Conservation (phyloP, 306 rosid species). For the Cucurbita pepo region DNA sequence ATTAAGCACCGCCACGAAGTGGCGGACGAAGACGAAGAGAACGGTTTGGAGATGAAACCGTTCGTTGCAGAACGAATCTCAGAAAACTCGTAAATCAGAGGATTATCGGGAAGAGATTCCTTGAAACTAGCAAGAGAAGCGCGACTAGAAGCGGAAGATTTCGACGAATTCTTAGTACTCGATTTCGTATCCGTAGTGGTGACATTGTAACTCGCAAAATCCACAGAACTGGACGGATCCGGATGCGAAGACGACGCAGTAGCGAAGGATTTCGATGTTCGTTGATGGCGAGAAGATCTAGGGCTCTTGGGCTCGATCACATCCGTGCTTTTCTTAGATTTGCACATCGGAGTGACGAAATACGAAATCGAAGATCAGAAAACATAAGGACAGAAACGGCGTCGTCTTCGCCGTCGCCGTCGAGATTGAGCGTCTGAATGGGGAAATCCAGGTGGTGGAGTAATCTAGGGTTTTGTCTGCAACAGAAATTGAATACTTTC, state of each 20-base stretch:
- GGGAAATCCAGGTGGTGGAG: neutral
- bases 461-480: neutral
- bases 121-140: conserved; percentile 50
- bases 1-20: conserved; percentile 56
- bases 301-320: conserved; percentile 29
- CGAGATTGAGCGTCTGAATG: neutral
- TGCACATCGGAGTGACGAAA: conserved; percentile 38
- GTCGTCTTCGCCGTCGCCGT: neutral
- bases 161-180: conserved; percentile 27
- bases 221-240: neutral
- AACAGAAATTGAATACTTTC: neutral
- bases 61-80: conserved; percentile 62
- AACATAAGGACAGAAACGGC: neutral
- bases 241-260: conserved; percentile 1
- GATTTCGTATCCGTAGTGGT: conserved; percentile 13
- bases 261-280: conserved; percentile 9
- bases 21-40: conserved; percentile 42
- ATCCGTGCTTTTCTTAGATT: conserved; percentile 35
- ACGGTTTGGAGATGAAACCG: conserved; percentile 20
- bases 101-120: conserved; percentile 53
- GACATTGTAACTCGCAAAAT: conserved; percentile 4
- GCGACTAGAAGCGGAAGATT: conserved; percentile 31
- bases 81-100: conserved; percentile 41
- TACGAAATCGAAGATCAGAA: neutral
- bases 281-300: neutral